Evolutionary conservation across 2,329 filamentous ascomycete species (phyloP), one percentile per base, ranked within the genome.

Genomic region (Macrophomina tecta): DNA sequence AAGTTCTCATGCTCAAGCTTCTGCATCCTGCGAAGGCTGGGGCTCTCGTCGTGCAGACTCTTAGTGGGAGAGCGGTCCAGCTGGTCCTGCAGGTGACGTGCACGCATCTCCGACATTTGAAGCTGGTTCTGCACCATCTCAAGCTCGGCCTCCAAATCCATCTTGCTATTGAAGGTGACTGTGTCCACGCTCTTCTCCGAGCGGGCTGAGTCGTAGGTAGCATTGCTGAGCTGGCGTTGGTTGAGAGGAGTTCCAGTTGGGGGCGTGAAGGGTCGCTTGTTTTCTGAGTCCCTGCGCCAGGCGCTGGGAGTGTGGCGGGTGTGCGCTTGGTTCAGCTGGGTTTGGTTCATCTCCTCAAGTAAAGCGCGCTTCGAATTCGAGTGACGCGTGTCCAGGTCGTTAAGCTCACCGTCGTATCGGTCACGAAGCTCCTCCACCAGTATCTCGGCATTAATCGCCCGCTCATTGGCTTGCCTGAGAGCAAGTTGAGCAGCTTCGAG

Each of bases 101-200:
- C 97, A 73, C 96, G 92, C 92, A 98, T 97, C 78, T 97, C 91
- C 4, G 91, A 90, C 77, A 98, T 88, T 75, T 98, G 94, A 62
- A 98, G 86, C 76, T 97, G 93, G 76, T 96, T 97, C 76, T 97
- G 94, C 32, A 97, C 85, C 78, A 97, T 90, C 76, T 98, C 94
- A 12, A 97, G 84, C 73, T 98, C 94, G 3, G 92, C 87, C 74
- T 94, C 95, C 68, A 97, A 83, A 75, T 98, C 94, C 89, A 96
- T 94, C 46, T 91, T 90, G 74, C 91, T 93, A 80, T 95, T 94
- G 80, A 92, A 92, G 71, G 89, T 90, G 49, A 93, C 83, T 16
- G 93, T 91, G 76, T 97, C 94, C 30, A 90, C 88, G 0, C 93
- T 97, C 66, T 89, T 87, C 75, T 98, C 94, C 2, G 94, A 97